Conservation (phyloP, 1,284 basidiomycete genomes). For the Cutaneotrichosporon spelunceum region DNA sequence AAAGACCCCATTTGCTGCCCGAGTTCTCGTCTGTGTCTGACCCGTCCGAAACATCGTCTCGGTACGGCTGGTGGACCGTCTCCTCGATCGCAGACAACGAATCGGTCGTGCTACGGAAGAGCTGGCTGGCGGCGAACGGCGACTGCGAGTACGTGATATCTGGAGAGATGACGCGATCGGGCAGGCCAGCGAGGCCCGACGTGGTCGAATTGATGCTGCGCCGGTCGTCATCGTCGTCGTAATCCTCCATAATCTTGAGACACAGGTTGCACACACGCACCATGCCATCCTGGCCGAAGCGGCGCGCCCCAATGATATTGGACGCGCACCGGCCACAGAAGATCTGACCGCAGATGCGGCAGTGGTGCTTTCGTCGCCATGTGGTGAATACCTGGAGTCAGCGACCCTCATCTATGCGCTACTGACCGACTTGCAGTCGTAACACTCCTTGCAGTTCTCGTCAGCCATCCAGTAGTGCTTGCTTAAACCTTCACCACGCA, state of each 20-base stretch:
- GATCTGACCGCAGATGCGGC: slow-evolving; percentile 84
- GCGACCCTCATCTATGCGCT: slow-evolving; percentile 54
- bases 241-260: slow-evolving; percentile 78
- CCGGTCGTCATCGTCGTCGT: slow-evolving; percentile 61
- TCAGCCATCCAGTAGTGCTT: slow-evolving; percentile 96
- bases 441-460: slow-evolving; percentile 91
- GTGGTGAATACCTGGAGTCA: slow-evolving; percentile 88
- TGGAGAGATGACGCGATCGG: slow-evolving; percentile 46
- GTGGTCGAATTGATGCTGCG: slow-evolving; percentile 47
- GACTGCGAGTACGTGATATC: slow-evolving; percentile 59
- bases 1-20: slow-evolving; percentile 47
- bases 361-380: slow-evolving; percentile 91
- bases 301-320: slow-evolving; percentile 93
- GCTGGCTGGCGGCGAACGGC: slow-evolving; percentile 79
- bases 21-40: slow-evolving; percentile 50
- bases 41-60: slow-evolving; percentile 35
- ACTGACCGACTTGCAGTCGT: slow-evolving; percentile 67
- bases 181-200: slow-evolving; percentile 22
- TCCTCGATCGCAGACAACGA: slow-evolving; percentile 47
- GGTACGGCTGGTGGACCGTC: slow-evolving; percentile 33
- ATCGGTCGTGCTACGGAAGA: slow-evolving; percentile 57
- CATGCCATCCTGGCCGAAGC: slow-evolving; percentile 89
- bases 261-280: slow-evolving; percentile 93
- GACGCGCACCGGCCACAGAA: slow-evolving; percentile 93
- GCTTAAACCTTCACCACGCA: slow-evolving; percentile 68